phyloP scores from a whole-genome alignment of 2,329 filamentous ascomycete species.

The Rugonectria rugulosa region DNA sequence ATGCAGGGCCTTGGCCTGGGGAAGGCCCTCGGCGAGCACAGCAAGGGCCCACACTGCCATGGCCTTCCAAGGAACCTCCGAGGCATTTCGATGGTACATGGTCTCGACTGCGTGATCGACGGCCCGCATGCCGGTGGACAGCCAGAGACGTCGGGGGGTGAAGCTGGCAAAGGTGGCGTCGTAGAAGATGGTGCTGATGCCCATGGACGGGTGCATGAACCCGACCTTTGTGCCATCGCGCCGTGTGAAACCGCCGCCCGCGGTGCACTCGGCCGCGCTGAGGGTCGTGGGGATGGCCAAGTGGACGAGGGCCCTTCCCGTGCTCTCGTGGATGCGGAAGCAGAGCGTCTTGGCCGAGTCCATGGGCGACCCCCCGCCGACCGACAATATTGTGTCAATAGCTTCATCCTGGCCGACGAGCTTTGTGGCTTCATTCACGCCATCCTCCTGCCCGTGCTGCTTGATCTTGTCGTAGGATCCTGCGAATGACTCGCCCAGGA shows the following conservation, averaged over 20 bases:
- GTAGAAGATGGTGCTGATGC: constrained; percentile 25
- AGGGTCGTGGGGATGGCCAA: constrained; percentile 29
- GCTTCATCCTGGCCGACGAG: constrained; percentile 3
- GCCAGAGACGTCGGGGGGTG: constrained; percentile 29
- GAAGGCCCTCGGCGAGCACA: constrained; percentile 15
- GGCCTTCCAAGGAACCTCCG: constrained; percentile 32
- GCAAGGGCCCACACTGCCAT: constrained; percentile 26
- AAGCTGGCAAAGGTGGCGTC: constrained; percentile 27
- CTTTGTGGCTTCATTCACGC: constrained; percentile 21
- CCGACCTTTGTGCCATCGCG: constrained; percentile 32
- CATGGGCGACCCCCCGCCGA: constrained; percentile 25
- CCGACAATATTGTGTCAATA: constrained; percentile 27
- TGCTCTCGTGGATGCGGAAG: constrained; percentile 37
- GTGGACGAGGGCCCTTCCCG: constrained; percentile 16
- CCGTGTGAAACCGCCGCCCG: constrained; percentile 37
- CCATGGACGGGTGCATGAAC: constrained; percentile 33
- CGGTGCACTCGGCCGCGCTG: constrained; percentile 34
- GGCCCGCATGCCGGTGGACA: constrained; percentile 30
- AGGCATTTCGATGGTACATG: constrained; percentile 32
- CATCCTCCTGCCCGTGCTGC: constrained; percentile 28
- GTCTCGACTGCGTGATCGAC: constrained; percentile 34
- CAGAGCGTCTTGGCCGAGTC: constrained; percentile 30
- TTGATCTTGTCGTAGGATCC: constrained; percentile 25
- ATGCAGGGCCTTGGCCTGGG: constrained; percentile 12
- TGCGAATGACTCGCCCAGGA: constrained; percentile 20